Evolutionary conservation across 2,329 filamentous ascomycete genomes (phyloP).

Genomic region (Alternaria triticimaculans): DNA sequence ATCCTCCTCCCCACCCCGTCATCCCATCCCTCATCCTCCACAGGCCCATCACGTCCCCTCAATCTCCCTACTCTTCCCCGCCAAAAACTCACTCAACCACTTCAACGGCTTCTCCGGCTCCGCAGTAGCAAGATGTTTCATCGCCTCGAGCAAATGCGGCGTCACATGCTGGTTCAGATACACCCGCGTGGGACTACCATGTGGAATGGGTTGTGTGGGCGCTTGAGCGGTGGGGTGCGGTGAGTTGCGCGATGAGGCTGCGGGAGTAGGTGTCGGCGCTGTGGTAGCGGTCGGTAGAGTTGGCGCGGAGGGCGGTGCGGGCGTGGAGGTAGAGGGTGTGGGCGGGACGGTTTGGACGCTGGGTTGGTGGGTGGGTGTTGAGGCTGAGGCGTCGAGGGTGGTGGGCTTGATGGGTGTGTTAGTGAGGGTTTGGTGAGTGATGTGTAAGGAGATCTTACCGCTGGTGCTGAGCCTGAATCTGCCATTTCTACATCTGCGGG

Average conservation of each 20-base stretch:
- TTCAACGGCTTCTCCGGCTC: conserved; percentile 60
- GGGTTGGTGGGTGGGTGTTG: conserved; percentile 6
- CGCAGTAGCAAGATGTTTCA: conserved; percentile 58
- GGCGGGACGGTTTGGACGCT: conserved; percentile 17
- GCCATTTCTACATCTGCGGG: conserved; percentile 41
- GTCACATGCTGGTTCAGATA: conserved; percentile 59
- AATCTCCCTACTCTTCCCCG: conserved; percentile 55
- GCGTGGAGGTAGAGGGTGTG: conserved; percentile 7
- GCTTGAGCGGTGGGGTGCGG: conserved; percentile 42
- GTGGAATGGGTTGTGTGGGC: conserved; percentile 50
- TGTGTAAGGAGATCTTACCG: conserved; percentile 7
- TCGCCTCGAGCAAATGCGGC: conserved; percentile 58
- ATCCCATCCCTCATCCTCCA: background rate
- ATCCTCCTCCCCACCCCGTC: too few relatives aligned
- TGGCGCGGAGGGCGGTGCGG: conserved; percentile 5
- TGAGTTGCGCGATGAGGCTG: conserved; percentile 41
- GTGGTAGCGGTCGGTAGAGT: background rate
- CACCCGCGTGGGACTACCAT: conserved; percentile 57
- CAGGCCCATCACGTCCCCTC: conserved; percentile 45
- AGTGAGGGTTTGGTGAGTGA: background rate
- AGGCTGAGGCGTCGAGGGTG: background rate
- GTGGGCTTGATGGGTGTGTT: background rate
- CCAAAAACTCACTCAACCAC: conserved; percentile 57
- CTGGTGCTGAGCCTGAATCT: conserved; percentile 21
- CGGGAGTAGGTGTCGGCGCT: conserved; percentile 19